A percentile compares a stretch with the other conserved stretches of the same genome.
These are phyloP conservation scores for Cryphonectria parasitica DNA, from an alignment of 2,329 filamentous ascomycete genomes.

Conservation along the genomic window DNA sequence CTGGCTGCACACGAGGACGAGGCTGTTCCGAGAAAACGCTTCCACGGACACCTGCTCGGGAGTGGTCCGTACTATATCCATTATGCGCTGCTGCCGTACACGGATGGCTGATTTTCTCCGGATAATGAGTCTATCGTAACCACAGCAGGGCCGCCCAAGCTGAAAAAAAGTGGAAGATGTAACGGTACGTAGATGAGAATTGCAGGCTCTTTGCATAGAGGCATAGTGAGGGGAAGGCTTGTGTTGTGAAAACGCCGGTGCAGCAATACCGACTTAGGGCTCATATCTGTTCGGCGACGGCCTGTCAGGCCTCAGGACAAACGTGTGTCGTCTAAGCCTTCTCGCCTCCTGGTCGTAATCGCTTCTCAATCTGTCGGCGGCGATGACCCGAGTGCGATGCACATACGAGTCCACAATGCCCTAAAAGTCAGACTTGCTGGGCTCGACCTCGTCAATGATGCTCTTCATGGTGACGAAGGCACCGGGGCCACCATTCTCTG, in stretches of 20 bases:
- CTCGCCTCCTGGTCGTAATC: neutral
- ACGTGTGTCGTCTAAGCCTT: neutral
- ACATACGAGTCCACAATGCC: neutral
- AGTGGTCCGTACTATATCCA: neutral
- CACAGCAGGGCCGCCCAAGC: neutral
- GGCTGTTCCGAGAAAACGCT: neutral
- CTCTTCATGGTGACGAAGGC: slow-evolving; percentile 73
- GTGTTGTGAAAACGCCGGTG: neutral
- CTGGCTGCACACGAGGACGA: neutral
- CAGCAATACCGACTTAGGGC: neutral
- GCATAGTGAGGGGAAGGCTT: neutral
- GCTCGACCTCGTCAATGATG: slow-evolving; percentile 51
- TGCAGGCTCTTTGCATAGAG: neutral
- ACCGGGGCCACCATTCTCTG: slow-evolving; percentile 77
- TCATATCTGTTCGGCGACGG: neutral
- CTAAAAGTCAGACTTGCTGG: slow-evolving; percentile 43
- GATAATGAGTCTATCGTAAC: neutral
- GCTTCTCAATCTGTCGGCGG: neutral
- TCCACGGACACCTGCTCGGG: neutral
- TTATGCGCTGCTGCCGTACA: neutral
- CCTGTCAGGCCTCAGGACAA: neutral
- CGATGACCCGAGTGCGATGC: neutral
- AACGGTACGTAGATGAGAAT: neutral
- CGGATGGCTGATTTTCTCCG: neutral
- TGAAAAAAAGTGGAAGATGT: no score